A percentile compares a stretch with the other conserved stretches of the same genome.
These are phyloP conservation scores for Colletotrichum sp. DNA, from an alignment of 2,329 filamentous ascomycete species.

Conservation along the genomic window DNA sequence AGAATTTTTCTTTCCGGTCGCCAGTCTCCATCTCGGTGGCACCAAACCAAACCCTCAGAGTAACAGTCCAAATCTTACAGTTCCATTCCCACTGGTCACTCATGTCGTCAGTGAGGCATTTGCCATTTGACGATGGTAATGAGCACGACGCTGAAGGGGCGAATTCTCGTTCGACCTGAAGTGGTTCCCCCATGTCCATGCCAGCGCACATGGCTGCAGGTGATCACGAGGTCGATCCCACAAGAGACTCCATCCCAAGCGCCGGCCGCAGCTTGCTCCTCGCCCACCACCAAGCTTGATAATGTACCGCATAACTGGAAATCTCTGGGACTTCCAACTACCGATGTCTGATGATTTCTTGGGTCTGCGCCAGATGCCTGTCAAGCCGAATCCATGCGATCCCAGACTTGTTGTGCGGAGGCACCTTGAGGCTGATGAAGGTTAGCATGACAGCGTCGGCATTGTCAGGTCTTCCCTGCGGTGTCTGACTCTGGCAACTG, in stretches of 20 bases:
- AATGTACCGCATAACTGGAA: not conserved
- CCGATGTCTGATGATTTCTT: not conserved
- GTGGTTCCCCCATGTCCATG: not conserved
- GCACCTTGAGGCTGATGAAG: not conserved
- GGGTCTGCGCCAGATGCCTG: not conserved
- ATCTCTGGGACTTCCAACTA: constrained; percentile 7
- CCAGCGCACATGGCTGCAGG: not conserved
- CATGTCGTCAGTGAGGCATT: constrained; percentile 17
- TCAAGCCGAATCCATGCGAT: not conserved
- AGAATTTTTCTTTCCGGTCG: not conserved
- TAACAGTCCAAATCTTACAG: not conserved
- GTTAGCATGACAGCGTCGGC: not conserved
- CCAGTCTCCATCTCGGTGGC: constrained; percentile 4
- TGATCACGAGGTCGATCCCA: constrained; percentile 12
- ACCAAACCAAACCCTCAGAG: not conserved
- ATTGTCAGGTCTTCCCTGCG: not conserved
- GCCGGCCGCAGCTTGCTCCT: not conserved
- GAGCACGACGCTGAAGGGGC: not conserved
- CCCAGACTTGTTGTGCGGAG: not conserved
- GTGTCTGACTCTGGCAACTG: not conserved
- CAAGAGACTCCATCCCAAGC: not conserved
- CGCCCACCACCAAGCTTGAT: not conserved
- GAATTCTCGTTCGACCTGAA: not conserved
- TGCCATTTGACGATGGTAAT: constrained; percentile 4
- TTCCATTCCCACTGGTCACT: constrained; percentile 14